Percentiles rank a stretch among this genome's conserved stretches.
phyloP scores from a whole-genome alignment of 352 stramenopile species.

The Phytophthora litchii region DNA sequence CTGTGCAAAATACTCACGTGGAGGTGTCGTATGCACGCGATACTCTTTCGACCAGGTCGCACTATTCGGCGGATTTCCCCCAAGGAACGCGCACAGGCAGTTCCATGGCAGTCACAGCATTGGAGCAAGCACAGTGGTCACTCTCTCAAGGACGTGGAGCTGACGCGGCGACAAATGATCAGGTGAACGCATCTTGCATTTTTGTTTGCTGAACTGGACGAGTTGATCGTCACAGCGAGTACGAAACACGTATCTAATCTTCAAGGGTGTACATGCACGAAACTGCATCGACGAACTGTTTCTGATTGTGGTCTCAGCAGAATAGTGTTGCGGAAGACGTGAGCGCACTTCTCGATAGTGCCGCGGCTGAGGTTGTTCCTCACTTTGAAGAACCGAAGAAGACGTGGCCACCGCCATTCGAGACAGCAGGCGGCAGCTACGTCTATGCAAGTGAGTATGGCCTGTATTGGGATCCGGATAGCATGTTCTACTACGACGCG shows the following conservation, averaged over 20 bases:
- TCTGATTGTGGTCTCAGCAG: constrained; percentile 27
- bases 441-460: constrained; percentile 69
- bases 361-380: constrained; percentile 61
- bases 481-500: constrained; percentile 86
- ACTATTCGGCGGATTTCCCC: constrained; percentile 11
- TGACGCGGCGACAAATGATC: constrained; percentile 40
- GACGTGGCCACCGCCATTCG: constrained; percentile 75
- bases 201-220: constrained; percentile 41
- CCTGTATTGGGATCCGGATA: constrained; percentile 82
- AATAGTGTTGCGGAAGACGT: constrained; percentile 57
- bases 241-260: constrained; percentile 40
- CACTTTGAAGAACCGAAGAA: constrained; percentile 78
- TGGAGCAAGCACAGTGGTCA: constrained; percentile 86
- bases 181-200: constrained; percentile 49
- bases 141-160: constrained; percentile 58
- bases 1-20: constrained; percentile 46
- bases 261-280: no score
- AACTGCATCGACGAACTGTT: constrained; percentile 18
- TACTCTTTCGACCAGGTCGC: constrained; percentile 28
- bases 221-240: constrained; percentile 15
- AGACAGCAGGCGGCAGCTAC: constrained; percentile 79
- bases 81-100: constrained; percentile 31
- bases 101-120: constrained; percentile 60
- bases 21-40: constrained; percentile 71
- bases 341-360: constrained; percentile 58